Conservation (phyloP, 2,329 filamentous ascomycete species). For the Penicillium sp. region DNA sequence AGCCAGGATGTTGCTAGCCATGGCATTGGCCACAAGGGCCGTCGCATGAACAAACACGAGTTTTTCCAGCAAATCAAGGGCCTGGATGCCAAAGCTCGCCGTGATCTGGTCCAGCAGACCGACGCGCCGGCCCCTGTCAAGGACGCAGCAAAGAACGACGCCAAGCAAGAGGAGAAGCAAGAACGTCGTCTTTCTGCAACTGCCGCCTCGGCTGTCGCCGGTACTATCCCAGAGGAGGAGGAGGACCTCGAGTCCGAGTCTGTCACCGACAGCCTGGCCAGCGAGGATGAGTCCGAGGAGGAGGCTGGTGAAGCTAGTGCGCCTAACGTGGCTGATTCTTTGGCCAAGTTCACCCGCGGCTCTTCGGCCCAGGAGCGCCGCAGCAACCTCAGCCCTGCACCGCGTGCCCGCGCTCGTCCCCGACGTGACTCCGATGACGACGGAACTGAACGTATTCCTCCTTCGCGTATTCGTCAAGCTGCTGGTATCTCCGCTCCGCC, state of each 20-base stretch:
- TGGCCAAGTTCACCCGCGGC: slow-evolving; percentile 37
- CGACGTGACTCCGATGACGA: slow-evolving; percentile 44
- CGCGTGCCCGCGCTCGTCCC: slow-evolving; percentile 20
- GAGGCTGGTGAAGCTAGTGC: slow-evolving; percentile 21
- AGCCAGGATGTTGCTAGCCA: slow-evolving; percentile 35
- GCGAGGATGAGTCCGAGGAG: slow-evolving; percentile 24
- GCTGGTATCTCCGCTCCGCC: slow-evolving; percentile 30
- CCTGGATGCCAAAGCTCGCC: slow-evolving; percentile 59
- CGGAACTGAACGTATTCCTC: slow-evolving; percentile 44
- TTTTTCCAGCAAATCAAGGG: slow-evolving; percentile 62
- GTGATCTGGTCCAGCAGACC: slow-evolving; percentile 44
- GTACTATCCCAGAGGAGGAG: slow-evolving; percentile 16
- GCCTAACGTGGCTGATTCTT: slow-evolving; percentile 38
- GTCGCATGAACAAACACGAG: slow-evolving; percentile 62
- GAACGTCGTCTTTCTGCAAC: slow-evolving; percentile 26
- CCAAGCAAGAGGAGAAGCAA: slow-evolving; percentile 26
- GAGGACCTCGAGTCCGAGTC: slow-evolving; percentile 25
- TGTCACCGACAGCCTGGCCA: slow-evolving; percentile 23
- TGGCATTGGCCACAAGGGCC: slow-evolving; percentile 48
- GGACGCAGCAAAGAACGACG: slow-evolving; percentile 35
- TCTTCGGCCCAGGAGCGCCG: slow-evolving; percentile 42
- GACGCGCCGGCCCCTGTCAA: slow-evolving; percentile 43
- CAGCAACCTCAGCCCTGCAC: slow-evolving; percentile 32
- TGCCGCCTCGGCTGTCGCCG: slow-evolving; percentile 12
- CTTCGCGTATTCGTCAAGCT: slow-evolving; percentile 34